phyloP scores from a whole-genome alignment of 306 rosid genomes.

The Coriaria nepalensis region DNA sequence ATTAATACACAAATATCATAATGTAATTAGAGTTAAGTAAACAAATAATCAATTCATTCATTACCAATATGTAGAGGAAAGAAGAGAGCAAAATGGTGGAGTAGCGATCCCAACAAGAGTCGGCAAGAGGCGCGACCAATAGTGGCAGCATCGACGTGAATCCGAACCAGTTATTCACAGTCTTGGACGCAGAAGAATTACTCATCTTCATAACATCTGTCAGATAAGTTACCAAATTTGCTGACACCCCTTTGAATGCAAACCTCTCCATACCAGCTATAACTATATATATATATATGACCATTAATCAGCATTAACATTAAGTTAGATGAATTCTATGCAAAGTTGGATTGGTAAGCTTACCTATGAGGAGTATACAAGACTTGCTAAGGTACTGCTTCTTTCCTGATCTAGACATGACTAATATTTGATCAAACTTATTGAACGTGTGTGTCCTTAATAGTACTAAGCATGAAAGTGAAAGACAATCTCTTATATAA shows the following conservation, averaged over 20 bases:
- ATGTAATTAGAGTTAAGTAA: neutral
- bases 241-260: constrained; percentile 84
- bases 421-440: no score
- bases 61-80: constrained; percentile 61
- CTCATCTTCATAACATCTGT: constrained; percentile 72
- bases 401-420: no score
- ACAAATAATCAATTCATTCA: constrained; percentile 15
- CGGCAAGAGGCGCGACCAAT: constrained; percentile 73
- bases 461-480: no score
- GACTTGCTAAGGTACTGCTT: constrained; percentile 30
- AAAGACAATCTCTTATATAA: no score
- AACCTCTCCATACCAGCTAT: constrained; percentile 89
- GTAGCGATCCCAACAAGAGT: constrained; percentile 58
- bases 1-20: neutral
- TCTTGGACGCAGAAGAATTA: constrained; percentile 83
- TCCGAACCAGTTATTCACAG: constrained; percentile 76
- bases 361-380: constrained; percentile 85
- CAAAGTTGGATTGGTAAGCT: neutral
- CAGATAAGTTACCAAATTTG: constrained; percentile 66
- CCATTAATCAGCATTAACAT: neutral
- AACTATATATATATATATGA: constrained; percentile 15
- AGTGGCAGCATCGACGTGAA: constrained; percentile 83
- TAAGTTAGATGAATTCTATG: neutral
- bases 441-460: no score
- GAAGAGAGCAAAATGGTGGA: constrained; percentile 56